phyloP scores from a whole-genome alignment of 139 green algal species.

The Monoraphidium neglectum region DNA sequence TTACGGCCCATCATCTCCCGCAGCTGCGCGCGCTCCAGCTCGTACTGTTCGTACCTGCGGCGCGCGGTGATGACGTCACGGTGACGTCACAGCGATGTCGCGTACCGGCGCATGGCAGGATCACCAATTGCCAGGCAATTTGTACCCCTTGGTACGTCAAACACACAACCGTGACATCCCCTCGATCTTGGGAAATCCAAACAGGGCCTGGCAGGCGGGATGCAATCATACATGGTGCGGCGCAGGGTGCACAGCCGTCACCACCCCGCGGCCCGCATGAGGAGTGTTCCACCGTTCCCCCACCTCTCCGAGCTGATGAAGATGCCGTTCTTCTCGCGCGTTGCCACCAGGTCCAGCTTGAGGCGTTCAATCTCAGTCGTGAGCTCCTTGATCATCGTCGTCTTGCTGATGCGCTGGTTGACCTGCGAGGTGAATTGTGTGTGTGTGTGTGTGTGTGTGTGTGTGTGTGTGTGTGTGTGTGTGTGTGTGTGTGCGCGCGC shows the following conservation, averaged over 20 bases:
- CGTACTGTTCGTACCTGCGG: slow-evolving; percentile 53
- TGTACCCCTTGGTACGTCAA: too few relatives aligned
- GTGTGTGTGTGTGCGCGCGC: background rate
- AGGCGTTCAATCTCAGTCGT: slow-evolving; percentile 92
- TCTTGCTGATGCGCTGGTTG: slow-evolving; percentile 92
- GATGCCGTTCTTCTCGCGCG: slow-evolving; percentile 94
- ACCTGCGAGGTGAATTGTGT: slow-evolving; percentile 44
- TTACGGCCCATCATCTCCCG: slow-evolving; percentile 44
- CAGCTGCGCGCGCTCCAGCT: slow-evolving; percentile 74
- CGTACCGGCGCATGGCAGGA: too few relatives aligned
- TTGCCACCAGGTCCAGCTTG: slow-evolving; percentile 78
- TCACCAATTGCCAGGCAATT: too few relatives aligned
- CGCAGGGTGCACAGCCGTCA: too few relatives aligned
- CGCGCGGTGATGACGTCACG: background rate
- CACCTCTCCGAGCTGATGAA: slow-evolving; percentile 72
- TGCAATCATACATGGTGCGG: too few relatives aligned
- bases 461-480: background rate
- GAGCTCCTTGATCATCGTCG: slow-evolving; percentile 96
- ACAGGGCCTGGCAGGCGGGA: too few relatives aligned
- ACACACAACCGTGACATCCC: too few relatives aligned
- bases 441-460: too few relatives aligned
- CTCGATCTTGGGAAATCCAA: too few relatives aligned
- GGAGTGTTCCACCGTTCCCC: slow-evolving; percentile 1
- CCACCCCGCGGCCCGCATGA: too few relatives aligned
- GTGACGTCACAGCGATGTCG: too few relatives aligned